Evolutionary conservation across 805 yeast genomes (phyloP).

Genomic region (Grigorovia yakushimaensis): DNA sequence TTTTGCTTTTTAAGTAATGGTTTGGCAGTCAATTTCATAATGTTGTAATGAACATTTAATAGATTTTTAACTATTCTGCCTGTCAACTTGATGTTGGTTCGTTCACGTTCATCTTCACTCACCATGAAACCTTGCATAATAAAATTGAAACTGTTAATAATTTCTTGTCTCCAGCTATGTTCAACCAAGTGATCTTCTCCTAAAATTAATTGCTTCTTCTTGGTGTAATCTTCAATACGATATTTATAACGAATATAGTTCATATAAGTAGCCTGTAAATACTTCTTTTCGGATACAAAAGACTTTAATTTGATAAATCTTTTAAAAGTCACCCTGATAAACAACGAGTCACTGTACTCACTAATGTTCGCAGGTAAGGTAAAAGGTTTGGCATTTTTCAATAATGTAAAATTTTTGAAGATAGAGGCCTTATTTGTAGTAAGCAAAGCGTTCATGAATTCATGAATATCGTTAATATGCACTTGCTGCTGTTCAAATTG

Average conservation of each 20-base stretch:
- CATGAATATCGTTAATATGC: neutral
- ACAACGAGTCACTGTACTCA: neutral
- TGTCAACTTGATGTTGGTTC: neutral
- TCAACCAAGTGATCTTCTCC: neutral
- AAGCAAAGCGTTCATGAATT: neutral
- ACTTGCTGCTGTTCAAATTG: neutral
- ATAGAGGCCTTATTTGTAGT: neutral
- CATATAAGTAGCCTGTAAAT: conserved; percentile 19
- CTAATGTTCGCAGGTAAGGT: neutral
- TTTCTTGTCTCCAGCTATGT: conserved; percentile 2
- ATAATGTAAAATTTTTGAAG: neutral
- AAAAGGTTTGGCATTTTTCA: neutral
- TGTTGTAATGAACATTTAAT: conserved; percentile 21
- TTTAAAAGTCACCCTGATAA: conserved; percentile 13
- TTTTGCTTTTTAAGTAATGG: neutral
- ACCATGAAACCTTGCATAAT: conserved; percentile 15
- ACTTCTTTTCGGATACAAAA: conserved; percentile 19
- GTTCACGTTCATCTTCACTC: conserved; percentile 5
- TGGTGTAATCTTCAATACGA: conserved; percentile 18
- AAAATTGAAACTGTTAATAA: conserved; percentile 16
- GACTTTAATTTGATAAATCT: conserved; percentile 21
- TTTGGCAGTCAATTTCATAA: conserved; percentile 3
- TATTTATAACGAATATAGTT: conserved; percentile 24
- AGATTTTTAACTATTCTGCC: conserved; percentile 22
- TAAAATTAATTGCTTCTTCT: conserved; percentile 13